These are phyloP conservation scores for Wallacemonas sp. DNA, from an alignment of 208 protist genomes.

Conservation along the genomic window DNA sequence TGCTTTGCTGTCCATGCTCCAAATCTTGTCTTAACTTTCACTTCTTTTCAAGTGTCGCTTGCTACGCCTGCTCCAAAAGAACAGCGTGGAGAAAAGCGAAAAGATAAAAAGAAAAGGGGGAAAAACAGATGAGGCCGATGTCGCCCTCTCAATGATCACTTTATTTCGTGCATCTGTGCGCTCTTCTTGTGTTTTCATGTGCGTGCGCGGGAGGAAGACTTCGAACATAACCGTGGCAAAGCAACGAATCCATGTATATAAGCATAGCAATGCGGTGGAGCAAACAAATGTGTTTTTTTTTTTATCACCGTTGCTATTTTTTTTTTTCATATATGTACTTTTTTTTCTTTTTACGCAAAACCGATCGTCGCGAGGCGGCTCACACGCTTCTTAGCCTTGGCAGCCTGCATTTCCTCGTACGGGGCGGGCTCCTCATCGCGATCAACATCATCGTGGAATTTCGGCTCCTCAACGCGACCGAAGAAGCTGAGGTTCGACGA, in stretches of 20 bases:
- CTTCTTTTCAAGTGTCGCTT: too few relatives aligned
- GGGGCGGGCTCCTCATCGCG: slow-evolving; percentile 47
- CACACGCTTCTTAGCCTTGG: slow-evolving; percentile 24
- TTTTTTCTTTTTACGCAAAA: slow-evolving; percentile 9
- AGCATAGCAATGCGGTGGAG: too few relatives aligned
- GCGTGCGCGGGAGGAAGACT: too few relatives aligned
- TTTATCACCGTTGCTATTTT: background rate
- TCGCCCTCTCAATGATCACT: too few relatives aligned
- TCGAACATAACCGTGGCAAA: too few relatives aligned
- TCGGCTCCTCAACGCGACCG: slow-evolving; percentile 45
- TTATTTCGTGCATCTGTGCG: too few relatives aligned
- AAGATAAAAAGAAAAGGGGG: slow-evolving; percentile 29
- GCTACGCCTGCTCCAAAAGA: too few relatives aligned
- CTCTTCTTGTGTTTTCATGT: too few relatives aligned
- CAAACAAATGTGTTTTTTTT: slow-evolving; percentile 8
- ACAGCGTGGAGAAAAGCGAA: slow-evolving; percentile 12
- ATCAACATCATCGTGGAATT: slow-evolving; percentile 53
- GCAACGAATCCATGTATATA: too few relatives aligned
- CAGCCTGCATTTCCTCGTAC: slow-evolving; percentile 40
- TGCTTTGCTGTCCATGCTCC: too few relatives aligned
- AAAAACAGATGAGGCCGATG: slow-evolving; percentile 6
- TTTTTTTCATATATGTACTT: background rate
- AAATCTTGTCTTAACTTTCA: too few relatives aligned
- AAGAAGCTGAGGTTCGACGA: slow-evolving; percentile 55
- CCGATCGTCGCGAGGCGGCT: slow-evolving; percentile 23